A percentile compares a stretch with the other conserved stretches of the same genome.
These are phyloP conservation scores for Podospora pseudoanserina DNA, from an alignment of 495 filamentous ascomycete genomes.

Conservation along the genomic window DNA sequence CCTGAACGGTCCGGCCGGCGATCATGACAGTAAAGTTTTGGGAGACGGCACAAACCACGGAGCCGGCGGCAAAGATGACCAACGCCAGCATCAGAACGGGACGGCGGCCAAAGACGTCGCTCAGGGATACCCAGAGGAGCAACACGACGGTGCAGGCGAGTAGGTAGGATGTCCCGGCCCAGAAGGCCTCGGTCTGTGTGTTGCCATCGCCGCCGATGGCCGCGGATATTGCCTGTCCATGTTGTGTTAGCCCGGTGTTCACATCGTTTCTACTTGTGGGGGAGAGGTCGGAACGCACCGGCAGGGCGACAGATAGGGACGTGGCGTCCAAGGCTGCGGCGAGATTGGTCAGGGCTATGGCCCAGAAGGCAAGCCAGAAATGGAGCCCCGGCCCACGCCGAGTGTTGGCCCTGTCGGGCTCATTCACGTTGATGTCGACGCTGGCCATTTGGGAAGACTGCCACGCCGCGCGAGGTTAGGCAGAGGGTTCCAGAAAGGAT, in stretches of 20 bases:
- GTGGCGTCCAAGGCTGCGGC: background rate
- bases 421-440: background rate
- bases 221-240: background rate
- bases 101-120: slow-evolving; percentile 74
- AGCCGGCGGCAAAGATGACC: slow-evolving; percentile 59
- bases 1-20: slow-evolving; percentile 66
- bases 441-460: background rate
- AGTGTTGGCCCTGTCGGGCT: background rate
- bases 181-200: slow-evolving; percentile 47
- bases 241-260: background rate
- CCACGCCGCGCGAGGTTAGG: background rate
- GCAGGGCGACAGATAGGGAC: background rate
- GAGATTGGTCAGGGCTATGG: background rate
- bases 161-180: slow-evolving; percentile 55
- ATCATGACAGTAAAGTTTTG: slow-evolving; percentile 64
- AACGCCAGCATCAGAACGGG: slow-evolving; percentile 61
- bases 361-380: background rate
- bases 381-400: background rate
- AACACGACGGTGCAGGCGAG: slow-evolving; percentile 47
- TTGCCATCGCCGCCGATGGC: background rate
- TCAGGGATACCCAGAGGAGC: slow-evolving; percentile 40
- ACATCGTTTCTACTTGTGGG: background rate
- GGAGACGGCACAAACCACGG: slow-evolving; percentile 62
- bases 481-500: background rate
- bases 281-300: background rate